Evolutionary conservation across 345 rosid species (phyloP).

Genomic region (Isatis tinctoria): DNA sequence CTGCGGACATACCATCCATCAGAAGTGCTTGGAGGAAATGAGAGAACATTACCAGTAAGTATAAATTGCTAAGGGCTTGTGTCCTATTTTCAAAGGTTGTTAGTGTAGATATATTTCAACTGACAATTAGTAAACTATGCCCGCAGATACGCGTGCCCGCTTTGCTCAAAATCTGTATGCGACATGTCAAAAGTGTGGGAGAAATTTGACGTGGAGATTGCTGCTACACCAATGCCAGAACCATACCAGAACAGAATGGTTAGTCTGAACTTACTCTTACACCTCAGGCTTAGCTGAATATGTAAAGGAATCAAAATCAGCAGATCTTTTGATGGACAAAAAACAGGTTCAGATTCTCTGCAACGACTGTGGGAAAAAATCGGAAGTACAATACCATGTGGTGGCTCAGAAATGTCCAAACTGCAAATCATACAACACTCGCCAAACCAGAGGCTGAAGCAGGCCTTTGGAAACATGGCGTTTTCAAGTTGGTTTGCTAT

Average conservation of each 20-base stretch:
- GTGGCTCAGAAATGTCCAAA: slow-evolving; percentile 72
- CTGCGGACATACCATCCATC: slow-evolving; percentile 87
- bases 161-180: slow-evolving; percentile 85
- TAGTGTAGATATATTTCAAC: neutral
- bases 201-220: slow-evolving; percentile 73
- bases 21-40: slow-evolving; percentile 79
- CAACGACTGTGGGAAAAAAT: slow-evolving; percentile 68
- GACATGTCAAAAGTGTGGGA: slow-evolving; percentile 96
- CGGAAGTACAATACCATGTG: slow-evolving; percentile 62
- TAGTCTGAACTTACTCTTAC: neutral
- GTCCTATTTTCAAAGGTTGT: neutral
- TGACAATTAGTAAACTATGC: neutral
- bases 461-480: neutral
- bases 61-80: neutral
- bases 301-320: neutral
- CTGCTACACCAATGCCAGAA: slow-evolving; percentile 84
- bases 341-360: slow-evolving; percentile 80
- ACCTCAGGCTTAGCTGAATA: neutral
- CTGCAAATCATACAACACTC: slow-evolving; percentile 88
- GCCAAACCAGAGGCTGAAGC: slow-evolving; percentile 50
- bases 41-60: slow-evolving; percentile 72
- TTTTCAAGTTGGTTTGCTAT: neutral
- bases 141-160: slow-evolving; percentile 77
- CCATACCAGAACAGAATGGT: slow-evolving; percentile 60
- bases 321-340: neutral